Conservation (phyloP, 257 asterid species). For the Solanum sparsipilum region DNA sequence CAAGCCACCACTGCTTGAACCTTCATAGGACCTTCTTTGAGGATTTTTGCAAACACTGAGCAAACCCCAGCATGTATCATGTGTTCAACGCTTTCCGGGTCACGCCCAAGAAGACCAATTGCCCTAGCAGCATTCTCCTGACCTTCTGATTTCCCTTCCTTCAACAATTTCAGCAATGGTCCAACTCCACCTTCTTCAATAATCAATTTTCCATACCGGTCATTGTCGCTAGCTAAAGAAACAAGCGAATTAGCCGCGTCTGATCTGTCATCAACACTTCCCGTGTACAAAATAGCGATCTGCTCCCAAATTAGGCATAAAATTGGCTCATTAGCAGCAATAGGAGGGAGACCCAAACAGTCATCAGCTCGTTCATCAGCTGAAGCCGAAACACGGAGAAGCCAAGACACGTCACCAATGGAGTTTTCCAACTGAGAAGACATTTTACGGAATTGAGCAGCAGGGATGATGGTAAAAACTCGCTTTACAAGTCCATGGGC, state of each 20-base stretch:
- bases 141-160: slow-evolving; percentile 59
- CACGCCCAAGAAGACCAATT: neutral
- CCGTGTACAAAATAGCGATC: slow-evolving; percentile 53
- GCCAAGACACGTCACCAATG: slow-evolving; percentile 77
- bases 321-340: slow-evolving; percentile 73
- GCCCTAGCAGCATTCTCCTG: slow-evolving; percentile 39
- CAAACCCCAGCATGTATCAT: neutral
- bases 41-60: neutral
- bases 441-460: slow-evolving; percentile 69
- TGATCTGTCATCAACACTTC: slow-evolving; percentile 39
- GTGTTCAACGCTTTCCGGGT: neutral
- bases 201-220: slow-evolving; percentile 54
- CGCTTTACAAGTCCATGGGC: slow-evolving; percentile 58
- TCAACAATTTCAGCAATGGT: slow-evolving; percentile 43
- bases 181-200: slow-evolving; percentile 75
- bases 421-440: slow-evolving; percentile 53
- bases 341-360: slow-evolving; percentile 65
- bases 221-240: slow-evolving; percentile 53
- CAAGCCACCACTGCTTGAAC: neutral
- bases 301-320: slow-evolving; percentile 71
- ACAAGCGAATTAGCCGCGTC: slow-evolving; percentile 66
- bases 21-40: neutral
- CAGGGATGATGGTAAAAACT: slow-evolving; percentile 57
- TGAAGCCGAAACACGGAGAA: slow-evolving; percentile 67
- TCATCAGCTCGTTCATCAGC: slow-evolving; percentile 52